phyloP scores from a whole-genome alignment of 164 flowering plant genomes.

The Saururus chinensis region DNA sequence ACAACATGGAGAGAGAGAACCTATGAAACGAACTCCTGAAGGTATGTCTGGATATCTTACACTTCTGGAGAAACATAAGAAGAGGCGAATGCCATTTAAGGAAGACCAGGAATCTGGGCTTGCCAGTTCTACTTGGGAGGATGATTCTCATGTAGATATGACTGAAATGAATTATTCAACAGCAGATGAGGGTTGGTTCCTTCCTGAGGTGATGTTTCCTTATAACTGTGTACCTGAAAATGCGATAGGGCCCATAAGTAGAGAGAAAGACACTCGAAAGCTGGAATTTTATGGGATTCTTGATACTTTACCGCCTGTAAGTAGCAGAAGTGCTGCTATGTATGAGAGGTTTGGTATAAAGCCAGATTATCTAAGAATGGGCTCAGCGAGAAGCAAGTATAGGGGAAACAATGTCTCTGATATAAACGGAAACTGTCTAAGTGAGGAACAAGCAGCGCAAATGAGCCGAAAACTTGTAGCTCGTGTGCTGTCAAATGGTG shows the following conservation, averaged over 20 bases:
- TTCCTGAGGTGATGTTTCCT: slow-evolving; percentile 78
- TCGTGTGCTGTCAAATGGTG: slow-evolving; percentile 42
- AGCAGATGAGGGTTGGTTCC: slow-evolving; percentile 47
- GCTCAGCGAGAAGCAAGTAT: slow-evolving; percentile 42
- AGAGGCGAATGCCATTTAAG: slow-evolving; percentile 44
- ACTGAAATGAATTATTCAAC: slow-evolving; percentile 23
- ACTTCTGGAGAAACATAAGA: slow-evolving; percentile 59
- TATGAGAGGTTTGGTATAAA: slow-evolving; percentile 88
- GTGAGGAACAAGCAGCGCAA: slow-evolving; percentile 68
- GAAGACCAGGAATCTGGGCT: slow-evolving; percentile 37
- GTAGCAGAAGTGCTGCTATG: slow-evolving; percentile 66
- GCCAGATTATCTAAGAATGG: slow-evolving; percentile 61
- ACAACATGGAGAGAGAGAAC: slow-evolving; percentile 40
- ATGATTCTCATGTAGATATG: slow-evolving; percentile 29
- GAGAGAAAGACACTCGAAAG: slow-evolving; percentile 31
- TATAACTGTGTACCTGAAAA: slow-evolving; percentile 80
- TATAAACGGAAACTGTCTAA: slow-evolving; percentile 32
- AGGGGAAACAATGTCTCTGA: slow-evolving; percentile 44
- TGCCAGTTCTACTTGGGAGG: slow-evolving; percentile 27
- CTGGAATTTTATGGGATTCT: slow-evolving; percentile 64
- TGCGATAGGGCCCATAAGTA: slow-evolving; percentile 39
- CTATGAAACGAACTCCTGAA: slow-evolving; percentile 66
- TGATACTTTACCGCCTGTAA: slow-evolving; percentile 61
- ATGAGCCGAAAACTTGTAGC: slow-evolving; percentile 61
- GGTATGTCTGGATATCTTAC: slow-evolving; percentile 67